These are phyloP conservation scores for Hypomontagnella submonticulosa DNA, from an alignment of 495 filamentous ascomycete species.

Conservation along the genomic window DNA sequence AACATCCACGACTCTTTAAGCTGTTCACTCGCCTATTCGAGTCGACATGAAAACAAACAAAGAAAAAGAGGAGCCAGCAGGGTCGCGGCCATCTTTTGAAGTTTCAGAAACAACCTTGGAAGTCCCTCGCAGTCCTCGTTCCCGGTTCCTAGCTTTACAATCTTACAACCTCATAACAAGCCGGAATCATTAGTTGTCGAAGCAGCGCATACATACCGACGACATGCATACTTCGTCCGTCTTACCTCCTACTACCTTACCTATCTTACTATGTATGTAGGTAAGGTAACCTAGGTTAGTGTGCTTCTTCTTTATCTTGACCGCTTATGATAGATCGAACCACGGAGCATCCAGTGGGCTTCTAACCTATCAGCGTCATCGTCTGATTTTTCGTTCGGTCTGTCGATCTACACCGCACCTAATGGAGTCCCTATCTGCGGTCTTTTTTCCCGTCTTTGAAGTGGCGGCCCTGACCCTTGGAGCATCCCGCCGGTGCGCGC, in stretches of 20 bases:
- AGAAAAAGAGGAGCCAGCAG: constrained; percentile 24
- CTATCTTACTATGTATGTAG: constrained; percentile 7
- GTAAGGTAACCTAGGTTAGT: constrained; percentile 11
- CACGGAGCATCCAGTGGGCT: constrained; percentile 30
- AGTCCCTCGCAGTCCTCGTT: constrained; percentile 9
- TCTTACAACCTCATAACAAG: constrained; percentile 7
- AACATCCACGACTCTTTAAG: constrained; percentile 37
- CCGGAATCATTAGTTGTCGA: constrained; percentile 24
- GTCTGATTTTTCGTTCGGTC: constrained; percentile 39
- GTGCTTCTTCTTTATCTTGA: constrained; percentile 41
- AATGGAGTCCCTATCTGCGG: constrained; percentile 35
- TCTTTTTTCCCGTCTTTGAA: constrained; percentile 30
- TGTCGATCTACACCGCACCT: constrained; percentile 48
- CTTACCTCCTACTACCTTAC: constrained; percentile 14
- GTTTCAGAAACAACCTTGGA: constrained; percentile 42
- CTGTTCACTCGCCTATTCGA: constrained; percentile 42
- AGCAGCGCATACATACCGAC: constrained; percentile 18
- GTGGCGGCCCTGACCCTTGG: constrained; percentile 23
- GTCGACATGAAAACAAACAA: constrained; percentile 48
- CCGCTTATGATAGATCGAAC: constrained; percentile 46
- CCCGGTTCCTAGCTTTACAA: constrained; percentile 16
- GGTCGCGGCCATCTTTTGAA: constrained; percentile 35
- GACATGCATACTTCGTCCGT: constrained; percentile 4
- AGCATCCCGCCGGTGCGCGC: constrained; percentile 21
- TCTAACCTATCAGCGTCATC: constrained; percentile 34